Conservation (phyloP, 768 basidiomycete species). For the Paxillus involutus region DNA sequence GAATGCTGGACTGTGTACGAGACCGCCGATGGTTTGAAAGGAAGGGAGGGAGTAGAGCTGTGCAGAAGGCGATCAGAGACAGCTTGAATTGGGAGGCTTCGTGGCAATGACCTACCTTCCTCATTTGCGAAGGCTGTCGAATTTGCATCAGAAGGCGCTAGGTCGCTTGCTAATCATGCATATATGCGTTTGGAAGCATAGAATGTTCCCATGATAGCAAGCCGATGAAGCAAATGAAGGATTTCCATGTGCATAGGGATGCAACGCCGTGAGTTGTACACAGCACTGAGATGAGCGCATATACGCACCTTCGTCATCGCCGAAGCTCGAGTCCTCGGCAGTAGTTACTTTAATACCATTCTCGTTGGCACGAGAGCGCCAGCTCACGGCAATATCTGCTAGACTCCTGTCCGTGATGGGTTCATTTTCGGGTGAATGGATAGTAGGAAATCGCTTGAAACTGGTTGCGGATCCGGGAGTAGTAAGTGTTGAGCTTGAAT, state of each 20-base stretch:
- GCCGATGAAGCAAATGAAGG: conserved; percentile 4
- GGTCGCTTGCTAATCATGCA: conserved; percentile 54
- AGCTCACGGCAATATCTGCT: conserved; percentile 64
- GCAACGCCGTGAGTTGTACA: conserved; percentile 15
- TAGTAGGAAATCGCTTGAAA: conserved; percentile 42
- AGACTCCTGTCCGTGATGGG: conserved; percentile 39
- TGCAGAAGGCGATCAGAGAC: conserved; percentile 17
- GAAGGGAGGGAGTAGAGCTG: conserved; percentile 60
- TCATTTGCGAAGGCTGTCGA: conserved; percentile 47
- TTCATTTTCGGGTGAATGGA: conserved; percentile 45
- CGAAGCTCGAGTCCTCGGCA: conserved; percentile 36
- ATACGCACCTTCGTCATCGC: conserved; percentile 50
- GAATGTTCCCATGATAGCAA: conserved; percentile 1
- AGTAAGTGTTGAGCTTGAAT: conserved; percentile 51
- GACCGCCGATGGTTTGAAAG: conserved; percentile 55
- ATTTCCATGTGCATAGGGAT: conserved; percentile 1
- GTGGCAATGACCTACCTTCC: conserved; percentile 42
- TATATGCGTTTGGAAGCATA: conserved; percentile 27
- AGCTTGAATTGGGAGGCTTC: conserved; percentile 13
- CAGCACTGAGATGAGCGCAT: conserved; percentile 15
- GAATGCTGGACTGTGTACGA: conserved; percentile 54
- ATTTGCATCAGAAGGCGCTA: conserved; percentile 47
- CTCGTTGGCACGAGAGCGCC: conserved; percentile 70
- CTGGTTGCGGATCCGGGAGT: conserved; percentile 50
- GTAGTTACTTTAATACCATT: conserved; percentile 68